Conservation (phyloP, 2,329 filamentous ascomycete genomes). For the Penicillium sp. region DNA sequence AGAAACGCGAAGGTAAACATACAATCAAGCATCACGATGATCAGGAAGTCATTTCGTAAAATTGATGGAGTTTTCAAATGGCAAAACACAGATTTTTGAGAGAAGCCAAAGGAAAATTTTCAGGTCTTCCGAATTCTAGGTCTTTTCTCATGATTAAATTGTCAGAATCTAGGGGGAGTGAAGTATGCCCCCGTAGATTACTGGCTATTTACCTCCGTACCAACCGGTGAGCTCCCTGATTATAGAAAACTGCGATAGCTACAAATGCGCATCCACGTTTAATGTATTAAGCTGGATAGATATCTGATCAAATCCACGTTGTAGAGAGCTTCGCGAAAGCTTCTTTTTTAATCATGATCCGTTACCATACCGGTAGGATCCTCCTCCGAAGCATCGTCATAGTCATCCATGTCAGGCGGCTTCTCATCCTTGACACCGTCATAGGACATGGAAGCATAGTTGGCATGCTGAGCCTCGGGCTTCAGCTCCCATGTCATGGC, state of each 20-base stretch:
- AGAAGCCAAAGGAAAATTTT: too few species aligned
- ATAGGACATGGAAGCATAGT: slow-evolving; percentile 47
- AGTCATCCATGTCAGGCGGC: slow-evolving; percentile 52
- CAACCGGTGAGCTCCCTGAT: neutral
- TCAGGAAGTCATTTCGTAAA: too few species aligned
- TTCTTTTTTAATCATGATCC: slow-evolving; percentile 76
- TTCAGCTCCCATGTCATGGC: slow-evolving; percentile 84
- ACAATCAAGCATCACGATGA: too few species aligned
- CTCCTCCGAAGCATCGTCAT: slow-evolving; percentile 57
- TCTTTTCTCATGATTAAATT: neutral
- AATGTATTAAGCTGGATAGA: slow-evolving; percentile 11
- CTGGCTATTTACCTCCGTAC: neutral
- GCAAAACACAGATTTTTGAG: too few species aligned
- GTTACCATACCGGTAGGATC: slow-evolving; percentile 58
- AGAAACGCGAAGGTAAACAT: too few species aligned
- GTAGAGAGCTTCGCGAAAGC: slow-evolving; percentile 53
- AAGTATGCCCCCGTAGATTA: neutral
- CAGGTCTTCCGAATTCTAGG: too few species aligned
- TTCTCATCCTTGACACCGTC: slow-evolving; percentile 58
- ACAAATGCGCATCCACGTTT: neutral
- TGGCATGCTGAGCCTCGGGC: slow-evolving; percentile 65
- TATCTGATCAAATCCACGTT: slow-evolving; percentile 14
- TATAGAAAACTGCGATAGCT: neutral
- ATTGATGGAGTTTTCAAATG: too few species aligned
- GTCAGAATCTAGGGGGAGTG: neutral